Evolutionary conservation across 805 yeast species (phyloP), one percentile per base, ranked within the genome.

Genomic region (Pichia deserticola): DNA sequence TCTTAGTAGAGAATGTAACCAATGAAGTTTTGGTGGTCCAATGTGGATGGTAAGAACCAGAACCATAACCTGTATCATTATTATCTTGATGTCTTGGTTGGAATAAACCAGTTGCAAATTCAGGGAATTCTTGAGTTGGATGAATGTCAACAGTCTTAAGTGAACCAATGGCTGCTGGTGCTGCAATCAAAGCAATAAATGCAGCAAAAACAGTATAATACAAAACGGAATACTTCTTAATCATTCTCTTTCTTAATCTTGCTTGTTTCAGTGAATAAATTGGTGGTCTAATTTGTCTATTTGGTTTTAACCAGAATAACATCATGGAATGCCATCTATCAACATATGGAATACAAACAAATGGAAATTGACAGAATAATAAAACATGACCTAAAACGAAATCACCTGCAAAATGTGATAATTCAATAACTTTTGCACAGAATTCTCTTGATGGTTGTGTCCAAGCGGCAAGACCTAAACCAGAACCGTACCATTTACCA

Each of bases 281-380:
- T 62, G 99, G 98, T 54, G 97, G 97, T 72, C 98, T 86, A 65
- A 93, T 90, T 74, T 89, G 96, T 73, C 95, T 84, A 55, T 93
- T 77, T 51, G 99, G 99, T 68, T 89, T 87, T 73, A 95, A 84
- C 99, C 99, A 93, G 84, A 93, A 93, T 71, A 93, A 77, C 95
- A 92, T 85, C 69, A 89, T 83, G 42, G 99, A 92, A 72, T 93
- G 99, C 96, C 96, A 89, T 75, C 87, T 87, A 74, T 93, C 99
- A 68, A 89, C 73, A 68, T 80, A 76, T 63, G 99, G 99, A 62
- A 92, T 74, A 55, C 78, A 75, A 55, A 95, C 74, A 47, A 89
- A 64, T 61, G 99, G 99, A 68, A 88, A 77, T 73, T 92, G 98
- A 60, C 82, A 73, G 77, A 92, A 86, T 67, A 93, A 74, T 52